Conservation (phyloP, 2,329 filamentous ascomycete species). For the Penicillium sp. region DNA sequence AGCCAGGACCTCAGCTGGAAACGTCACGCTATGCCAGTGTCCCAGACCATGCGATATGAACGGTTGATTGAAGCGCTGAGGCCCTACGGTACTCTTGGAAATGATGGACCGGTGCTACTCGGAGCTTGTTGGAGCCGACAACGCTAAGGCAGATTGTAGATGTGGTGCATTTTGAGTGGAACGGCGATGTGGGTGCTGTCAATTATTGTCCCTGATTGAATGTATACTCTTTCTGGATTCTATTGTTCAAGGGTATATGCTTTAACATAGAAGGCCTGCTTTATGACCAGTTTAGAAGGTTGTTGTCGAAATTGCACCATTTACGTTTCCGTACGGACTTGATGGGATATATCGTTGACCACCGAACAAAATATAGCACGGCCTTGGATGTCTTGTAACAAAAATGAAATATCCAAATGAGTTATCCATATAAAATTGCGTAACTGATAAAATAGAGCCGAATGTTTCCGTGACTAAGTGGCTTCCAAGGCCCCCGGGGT, state of each 20-base stretch:
- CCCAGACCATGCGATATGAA: conserved; percentile 5
- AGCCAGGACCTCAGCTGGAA: too few relatives aligned
- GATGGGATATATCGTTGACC: not conserved
- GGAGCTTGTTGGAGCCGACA: conserved; percentile 17
- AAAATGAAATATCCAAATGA: not conserved
- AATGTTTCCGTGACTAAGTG: conserved; percentile 11
- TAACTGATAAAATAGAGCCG: not conserved
- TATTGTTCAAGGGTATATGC: too few relatives aligned
- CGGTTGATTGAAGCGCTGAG: conserved; percentile 11
- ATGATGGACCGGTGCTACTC: conserved; percentile 12
- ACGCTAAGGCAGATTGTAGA: conserved; percentile 21
- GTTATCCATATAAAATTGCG: not conserved
- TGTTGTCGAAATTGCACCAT: too few relatives aligned
- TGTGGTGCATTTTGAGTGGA: conserved; percentile 26
- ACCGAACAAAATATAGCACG: not conserved
- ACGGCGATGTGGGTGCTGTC: conserved; percentile 15
- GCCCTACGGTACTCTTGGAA: conserved; percentile 15
- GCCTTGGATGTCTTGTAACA: not conserved
- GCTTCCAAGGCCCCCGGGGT: not conserved
- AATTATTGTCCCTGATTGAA: conserved; percentile 19
- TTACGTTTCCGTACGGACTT: not conserved
- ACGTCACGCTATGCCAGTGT: not conserved
- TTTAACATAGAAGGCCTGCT: not conserved
- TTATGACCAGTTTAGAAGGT: not conserved
- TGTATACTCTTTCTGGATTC: too few relatives aligned